Evolutionary conservation across 805 yeast genomes (phyloP).

Genomic region (Brettanomyces sp.): DNA sequence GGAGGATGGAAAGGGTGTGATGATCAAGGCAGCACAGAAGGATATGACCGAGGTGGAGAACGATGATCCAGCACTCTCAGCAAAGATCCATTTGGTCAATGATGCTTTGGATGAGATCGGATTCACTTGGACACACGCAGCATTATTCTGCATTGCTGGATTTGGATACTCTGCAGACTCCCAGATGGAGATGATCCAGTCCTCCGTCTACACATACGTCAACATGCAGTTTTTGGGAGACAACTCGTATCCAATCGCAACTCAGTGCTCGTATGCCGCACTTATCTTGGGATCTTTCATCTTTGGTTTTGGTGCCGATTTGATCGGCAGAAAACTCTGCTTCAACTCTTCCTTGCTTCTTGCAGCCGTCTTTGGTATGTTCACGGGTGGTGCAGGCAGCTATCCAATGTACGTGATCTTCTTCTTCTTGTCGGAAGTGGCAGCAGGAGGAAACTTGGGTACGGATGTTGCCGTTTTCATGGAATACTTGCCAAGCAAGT

Average conservation of each 20-base stretch:
- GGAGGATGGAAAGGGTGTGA: background rate
- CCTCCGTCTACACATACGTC: slow-evolving; percentile 36
- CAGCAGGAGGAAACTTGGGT: slow-evolving; percentile 50
- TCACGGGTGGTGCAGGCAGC: slow-evolving; percentile 42
- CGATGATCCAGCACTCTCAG: slow-evolving; percentile 28
- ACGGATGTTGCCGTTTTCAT: slow-evolving; percentile 44
- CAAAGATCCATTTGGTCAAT: slow-evolving; percentile 37
- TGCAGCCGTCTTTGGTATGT: slow-evolving; percentile 39
- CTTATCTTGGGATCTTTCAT: slow-evolving; percentile 42
- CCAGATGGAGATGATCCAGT: slow-evolving; percentile 37
- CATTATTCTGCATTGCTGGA: slow-evolving; percentile 42
- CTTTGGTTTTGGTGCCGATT: slow-evolving; percentile 49
- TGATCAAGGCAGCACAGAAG: background rate
- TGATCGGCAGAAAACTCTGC: slow-evolving; percentile 44
- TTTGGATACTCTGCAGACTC: slow-evolving; percentile 51
- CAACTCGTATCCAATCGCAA: slow-evolving; percentile 30
- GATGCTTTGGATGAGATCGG: slow-evolving; percentile 56
- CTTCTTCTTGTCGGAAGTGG: slow-evolving; percentile 33
- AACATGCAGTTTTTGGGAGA: slow-evolving; percentile 36
- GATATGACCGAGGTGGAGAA: slow-evolving; percentile 17
- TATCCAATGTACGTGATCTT: slow-evolving; percentile 43
- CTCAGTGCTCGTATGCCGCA: slow-evolving; percentile 41
- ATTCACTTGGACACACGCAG: slow-evolving; percentile 45
- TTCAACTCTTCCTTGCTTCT: slow-evolving; percentile 41
- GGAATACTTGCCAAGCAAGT: slow-evolving; percentile 41